Evolutionary conservation across 2,329 filamentous ascomycete species (phyloP), one percentile per base, ranked within the genome.

Genomic region (Trichophyton schoenleinii): DNA sequence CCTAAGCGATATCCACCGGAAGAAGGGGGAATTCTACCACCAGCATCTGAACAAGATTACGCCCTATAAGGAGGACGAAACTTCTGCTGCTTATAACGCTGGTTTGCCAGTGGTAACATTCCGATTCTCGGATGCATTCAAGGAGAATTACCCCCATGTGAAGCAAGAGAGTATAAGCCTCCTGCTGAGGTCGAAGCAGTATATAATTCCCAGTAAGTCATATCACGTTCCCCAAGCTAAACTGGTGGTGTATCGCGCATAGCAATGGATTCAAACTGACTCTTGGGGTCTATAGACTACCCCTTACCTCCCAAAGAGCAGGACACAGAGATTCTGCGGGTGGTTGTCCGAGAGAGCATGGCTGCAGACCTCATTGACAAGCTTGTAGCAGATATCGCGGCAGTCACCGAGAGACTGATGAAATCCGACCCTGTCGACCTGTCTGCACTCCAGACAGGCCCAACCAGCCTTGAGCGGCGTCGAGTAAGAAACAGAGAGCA

Each of bases 91-190:
- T 59, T 88, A 86, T 73, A 81, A 84, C 53, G 78, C 84, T 0
- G 85, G 86, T 3, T 72, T 87, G 3, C 85, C 85, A 0, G 85
- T 87, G 1, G 85, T 88, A n/a, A 79, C 85, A 0, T 88, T 88
- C 72, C 77, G 79, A 11, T 77, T 88, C 63, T 80, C 78, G 11
- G 82, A 87, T 64, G 76, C 80, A 7, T 87, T 87, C 73, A 80
- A 80, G 69, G 75, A 78, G 62, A 72, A 83, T 49, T 87, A 79
- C 70, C 81, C 83, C 0, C 81, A 85, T 65, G 75, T 87, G 63
- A 83, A 84, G 72, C 86, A 88, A 71, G 83, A 82, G 61, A 79
- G 79, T 4, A 77, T 88, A 13, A 83, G 81, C 60, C 82, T 85
- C 18, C 72, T 88, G 46, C 72, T 87, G 61, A 78, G 85, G 13